Base-by-base conservation (phyloP, 257 asterid genomes). In the Primulina huaijiensis region DNA sequence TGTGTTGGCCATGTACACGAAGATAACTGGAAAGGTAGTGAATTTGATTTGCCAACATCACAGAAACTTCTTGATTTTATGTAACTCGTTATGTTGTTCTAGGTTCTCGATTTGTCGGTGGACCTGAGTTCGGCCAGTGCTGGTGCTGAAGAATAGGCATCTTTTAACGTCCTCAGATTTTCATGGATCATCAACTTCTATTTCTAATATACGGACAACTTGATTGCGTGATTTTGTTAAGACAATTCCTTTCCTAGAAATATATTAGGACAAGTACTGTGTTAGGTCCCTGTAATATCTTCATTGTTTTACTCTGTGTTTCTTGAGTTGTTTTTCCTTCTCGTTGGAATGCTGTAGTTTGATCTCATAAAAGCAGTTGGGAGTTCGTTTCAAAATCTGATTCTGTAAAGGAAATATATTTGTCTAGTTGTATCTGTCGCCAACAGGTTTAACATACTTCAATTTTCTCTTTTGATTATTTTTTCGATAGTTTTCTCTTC, bases 111-210 rank as follows among this genome's bases (percentile, higher is more conserved):
- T 75, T 78, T 85, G 38, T 78, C 88, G 1, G 90, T 85, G 74
- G 90, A 85, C 77, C 73, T 85, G 73, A 82, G 88, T 72, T 82
- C 90, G 67, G 90, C 90, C 58, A 82, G 88, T 75, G 89, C 88
- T 60, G 67, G 70, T 72, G 81, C 75, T 67, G 84, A 80, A 70
- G 83, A 77, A 76, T 79, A 69, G 77, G 65, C 65, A 60, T 21
- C 20, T 50, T 17, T 17, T 0, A 16, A 50, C 8, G 21, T 50
- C 57, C 57, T 17, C 20, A 5, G 16, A 50, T 4, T 50, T 16
- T 46, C 56, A 16, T 46, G 19, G 56, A 16, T 46, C 11, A 16
- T 16, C 20, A 16, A 16, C 20, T 46, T 46, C 12, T 5, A 14
- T 46, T 16, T 46, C 8, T 46, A 4, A 14, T 46, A 16, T 46